Evolutionary conservation across 768 basidiomycete genomes (phyloP), one percentile per base, ranked within the genome.

Genomic region (Tulasnella calospora): DNA sequence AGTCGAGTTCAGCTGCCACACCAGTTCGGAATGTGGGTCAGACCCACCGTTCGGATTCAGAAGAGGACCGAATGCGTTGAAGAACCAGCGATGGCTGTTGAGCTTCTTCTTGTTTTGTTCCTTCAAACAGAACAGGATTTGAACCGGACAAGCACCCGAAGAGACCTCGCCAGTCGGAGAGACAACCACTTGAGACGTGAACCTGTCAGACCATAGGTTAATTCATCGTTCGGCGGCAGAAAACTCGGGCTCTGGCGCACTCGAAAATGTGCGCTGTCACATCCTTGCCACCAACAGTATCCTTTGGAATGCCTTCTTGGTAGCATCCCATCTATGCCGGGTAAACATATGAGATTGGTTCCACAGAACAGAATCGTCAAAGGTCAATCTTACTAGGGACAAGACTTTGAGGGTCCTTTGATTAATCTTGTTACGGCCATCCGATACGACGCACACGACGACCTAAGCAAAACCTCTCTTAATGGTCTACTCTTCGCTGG

Each of bases 71-170:
- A 97, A 94, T 0, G 94, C 96, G 82, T 98, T 98, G 89, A 98
- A 97, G 88, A 97, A 97, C 96, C 96, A 98, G 27, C 96, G 89
- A 82, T 98, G 95, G 81, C 92, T 93, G 86, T 97, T 97, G 81
- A 97, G 88, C 84, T 98, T 97, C 88, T 97, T 96, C 88, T 95
- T 95, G 88, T 96, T 98, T 86, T 94, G 93, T 84, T 96, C 95
- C 85, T 96, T 96, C 82, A 96, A 86, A 82, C 94, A 95, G 86
- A 96, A 96, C 70, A 99, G 86, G 81, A 94, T 88, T 84, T 96
- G 96, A 79, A 94, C 90, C 0, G 95, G 91, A 82, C 92, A 94
- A 0, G 88, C 85, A n/a, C 91, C 89, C 73, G 88, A 86, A 0
- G 91, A 90, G 17, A 95, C 92, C 83, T 96, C 94, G 35, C 94